Percentiles rank a stretch among this genome's conserved stretches.
These are phyloP conservation scores for Suillus placidus DNA, from an alignment of 768 basidiomycete genomes.

Conservation along the genomic window DNA sequence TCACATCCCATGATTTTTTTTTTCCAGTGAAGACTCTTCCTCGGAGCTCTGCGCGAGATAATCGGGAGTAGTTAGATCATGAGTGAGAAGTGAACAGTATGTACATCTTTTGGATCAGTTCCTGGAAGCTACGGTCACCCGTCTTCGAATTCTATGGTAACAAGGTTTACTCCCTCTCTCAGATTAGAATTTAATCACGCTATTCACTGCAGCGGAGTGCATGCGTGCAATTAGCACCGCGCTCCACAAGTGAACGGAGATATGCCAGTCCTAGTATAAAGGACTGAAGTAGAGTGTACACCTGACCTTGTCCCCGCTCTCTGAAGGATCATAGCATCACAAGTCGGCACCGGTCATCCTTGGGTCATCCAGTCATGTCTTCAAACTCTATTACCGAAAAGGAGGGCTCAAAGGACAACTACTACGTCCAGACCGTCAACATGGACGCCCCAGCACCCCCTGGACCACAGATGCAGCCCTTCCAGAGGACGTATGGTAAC, in stretches of 20 bases:
- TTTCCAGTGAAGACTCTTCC: constrained; percentile 1
- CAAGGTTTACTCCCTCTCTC: constrained; percentile 2
- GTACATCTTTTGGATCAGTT: constrained; percentile 7
- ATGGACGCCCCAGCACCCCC: constrained; percentile 20
- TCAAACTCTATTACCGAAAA: constrained; percentile 24
- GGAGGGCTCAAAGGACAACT: constrained; percentile 24
- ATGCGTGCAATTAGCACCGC: constrained; percentile 8
- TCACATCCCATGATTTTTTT: constrained; percentile 8
- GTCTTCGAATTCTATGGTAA: constrained; percentile 9
- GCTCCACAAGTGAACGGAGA: background rate
- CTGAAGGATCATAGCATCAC: constrained; percentile 10
- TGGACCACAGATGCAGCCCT: constrained; percentile 25
- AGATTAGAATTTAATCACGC: constrained; percentile 5
- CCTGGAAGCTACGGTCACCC: constrained; percentile 10
- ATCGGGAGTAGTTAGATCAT: constrained; percentile 19
- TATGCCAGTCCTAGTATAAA: constrained; percentile 22
- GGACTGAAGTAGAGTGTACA: background rate
- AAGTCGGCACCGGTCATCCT: background rate
- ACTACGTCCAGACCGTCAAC: constrained; percentile 31
- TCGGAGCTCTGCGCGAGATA: constrained; percentile 13
- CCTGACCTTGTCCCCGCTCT: constrained; percentile 4
- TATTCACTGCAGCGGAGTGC: constrained; percentile 2
- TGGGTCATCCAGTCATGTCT: constrained; percentile 20
- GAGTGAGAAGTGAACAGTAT: constrained; percentile 13
- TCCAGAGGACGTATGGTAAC: constrained; percentile 31